phyloP scores from a whole-genome alignment of 495 filamentous ascomycete species.

The Hypomontagnella submonticulosa region DNA sequence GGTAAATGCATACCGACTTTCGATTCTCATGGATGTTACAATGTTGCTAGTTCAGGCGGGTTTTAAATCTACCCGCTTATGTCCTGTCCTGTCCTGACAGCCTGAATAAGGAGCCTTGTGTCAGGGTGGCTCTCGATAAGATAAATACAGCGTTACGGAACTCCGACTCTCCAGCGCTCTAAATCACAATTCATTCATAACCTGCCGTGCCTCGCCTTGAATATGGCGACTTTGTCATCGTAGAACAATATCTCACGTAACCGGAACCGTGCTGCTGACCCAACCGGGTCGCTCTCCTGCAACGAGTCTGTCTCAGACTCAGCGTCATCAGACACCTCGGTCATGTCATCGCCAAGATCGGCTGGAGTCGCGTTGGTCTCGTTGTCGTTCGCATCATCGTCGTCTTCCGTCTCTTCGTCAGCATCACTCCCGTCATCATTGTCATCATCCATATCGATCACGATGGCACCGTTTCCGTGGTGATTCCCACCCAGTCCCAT shows the following conservation, averaged over 20 bases:
- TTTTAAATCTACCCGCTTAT: constrained; percentile 18
- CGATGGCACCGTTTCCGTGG: constrained; percentile 45
- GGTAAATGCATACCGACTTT: constrained; percentile 15
- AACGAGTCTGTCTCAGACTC: constrained; percentile 67
- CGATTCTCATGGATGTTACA: background rate
- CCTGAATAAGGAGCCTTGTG: constrained; percentile 24
- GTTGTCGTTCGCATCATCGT: constrained; percentile 58
- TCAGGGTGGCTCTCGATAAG: constrained; percentile 13
- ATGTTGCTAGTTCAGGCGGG: background rate
- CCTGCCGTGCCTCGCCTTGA: constrained; percentile 79
- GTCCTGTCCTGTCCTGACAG: too few species aligned
- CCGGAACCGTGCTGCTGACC: constrained; percentile 66
- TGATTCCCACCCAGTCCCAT: constrained; percentile 53
- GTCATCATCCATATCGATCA: constrained; percentile 58
- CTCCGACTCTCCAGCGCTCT: constrained; percentile 10
- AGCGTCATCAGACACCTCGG: constrained; percentile 66
- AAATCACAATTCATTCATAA: constrained; percentile 60
- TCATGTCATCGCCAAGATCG: constrained; percentile 53
- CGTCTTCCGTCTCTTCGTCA: constrained; percentile 61
- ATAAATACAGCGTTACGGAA: constrained; percentile 30
- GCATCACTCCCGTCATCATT: constrained; percentile 57
- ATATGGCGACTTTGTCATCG: constrained; percentile 87
- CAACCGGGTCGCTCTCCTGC: constrained; percentile 54
- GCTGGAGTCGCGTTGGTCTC: constrained; percentile 56
- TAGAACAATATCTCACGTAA: constrained; percentile 89